These are phyloP conservation scores for Colletotrichum lindemuthianum DNA, from an alignment of 2,329 filamentous ascomycete species.

Conservation along the genomic window DNA sequence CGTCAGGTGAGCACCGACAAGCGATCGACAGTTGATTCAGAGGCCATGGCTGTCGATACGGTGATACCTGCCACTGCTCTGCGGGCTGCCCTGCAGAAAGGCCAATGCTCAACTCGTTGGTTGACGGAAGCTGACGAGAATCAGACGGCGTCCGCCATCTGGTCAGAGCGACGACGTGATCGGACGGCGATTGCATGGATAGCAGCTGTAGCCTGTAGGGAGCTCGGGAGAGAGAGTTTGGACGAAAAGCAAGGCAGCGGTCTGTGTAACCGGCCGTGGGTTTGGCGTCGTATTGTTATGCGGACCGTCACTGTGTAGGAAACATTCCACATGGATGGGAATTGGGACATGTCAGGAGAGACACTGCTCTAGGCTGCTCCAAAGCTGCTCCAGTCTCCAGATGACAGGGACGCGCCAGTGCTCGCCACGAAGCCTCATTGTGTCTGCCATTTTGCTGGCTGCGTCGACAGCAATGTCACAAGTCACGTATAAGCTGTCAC, in stretches of 20 bases:
- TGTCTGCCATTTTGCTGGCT: too few species aligned
- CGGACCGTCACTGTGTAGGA: too few species aligned
- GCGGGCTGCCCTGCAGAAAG: not conserved
- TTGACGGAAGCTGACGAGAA: constrained; percentile 2
- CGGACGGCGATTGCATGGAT: constrained; percentile 11
- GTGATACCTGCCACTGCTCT: too few species aligned
- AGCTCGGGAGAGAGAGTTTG: not conserved
- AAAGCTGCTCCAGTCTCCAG: too few species aligned
- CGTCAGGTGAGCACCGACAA: not conserved
- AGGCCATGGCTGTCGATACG: not conserved
- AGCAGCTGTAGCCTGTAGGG: constrained; percentile 1
- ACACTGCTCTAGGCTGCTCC: too few species aligned
- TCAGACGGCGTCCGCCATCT: not conserved
- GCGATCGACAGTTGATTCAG: constrained; percentile 5
- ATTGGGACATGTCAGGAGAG: too few species aligned
- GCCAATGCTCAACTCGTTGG: constrained; percentile 9
- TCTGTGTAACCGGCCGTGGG: constrained; percentile 2
- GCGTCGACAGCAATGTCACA: too few species aligned
- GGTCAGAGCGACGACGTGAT: constrained; percentile 1
- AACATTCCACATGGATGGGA: too few species aligned
- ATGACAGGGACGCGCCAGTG: too few species aligned
- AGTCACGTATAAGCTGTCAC: too few species aligned
- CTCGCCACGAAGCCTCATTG: too few species aligned
- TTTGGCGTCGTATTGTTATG: too few species aligned
- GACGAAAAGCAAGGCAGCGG: constrained; percentile 7